These are phyloP conservation scores for Auricularia heimuer DNA, from an alignment of 768 basidiomycete species.

Conservation along the genomic window DNA sequence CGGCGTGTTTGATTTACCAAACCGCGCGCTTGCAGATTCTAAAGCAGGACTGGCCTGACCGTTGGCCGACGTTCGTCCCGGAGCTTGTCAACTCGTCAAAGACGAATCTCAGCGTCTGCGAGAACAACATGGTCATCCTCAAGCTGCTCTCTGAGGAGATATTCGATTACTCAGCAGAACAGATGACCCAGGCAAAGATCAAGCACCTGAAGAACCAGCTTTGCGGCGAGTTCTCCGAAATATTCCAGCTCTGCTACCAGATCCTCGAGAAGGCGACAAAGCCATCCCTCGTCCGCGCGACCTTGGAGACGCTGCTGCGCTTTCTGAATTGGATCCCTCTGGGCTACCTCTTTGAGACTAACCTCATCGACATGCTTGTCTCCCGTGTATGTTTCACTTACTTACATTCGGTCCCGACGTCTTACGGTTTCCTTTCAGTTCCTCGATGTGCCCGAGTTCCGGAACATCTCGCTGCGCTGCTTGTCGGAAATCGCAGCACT, in stretches of 20 bases:
- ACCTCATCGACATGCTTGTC: slow-evolving; percentile 87
- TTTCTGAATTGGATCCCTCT: slow-evolving; percentile 99
- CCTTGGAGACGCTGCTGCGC: slow-evolving; percentile 85
- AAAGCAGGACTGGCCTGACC: slow-evolving; percentile 99
- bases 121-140: slow-evolving; percentile 99
- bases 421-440: slow-evolving; percentile 45
- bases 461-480: slow-evolving; percentile 94
- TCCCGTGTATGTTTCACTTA: slow-evolving; percentile 57
- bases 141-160: slow-evolving; percentile 97
- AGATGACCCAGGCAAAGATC: slow-evolving; percentile 96
- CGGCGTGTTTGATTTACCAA: background rate
- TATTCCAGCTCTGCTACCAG: slow-evolving; percentile 95
- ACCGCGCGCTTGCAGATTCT: slow-evolving; percentile 55
- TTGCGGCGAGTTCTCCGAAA: slow-evolving; percentile 94
- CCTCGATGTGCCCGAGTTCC: slow-evolving; percentile 92
- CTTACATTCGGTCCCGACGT: slow-evolving; percentile 1
- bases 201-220: slow-evolving; percentile 97
- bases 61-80: slow-evolving; percentile 96
- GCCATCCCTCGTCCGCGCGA: slow-evolving; percentile 85
- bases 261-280: slow-evolving; percentile 97
- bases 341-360: slow-evolving; percentile 98
- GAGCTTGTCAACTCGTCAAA: slow-evolving; percentile 97
- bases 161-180: slow-evolving; percentile 97
- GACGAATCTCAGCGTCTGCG: slow-evolving; percentile 90
- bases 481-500: slow-evolving; percentile 93